Evolutionary conservation across 352 stramenopile genomes (phyloP), one percentile per base, ranked within the genome.

Genomic region (Pythium coloratum): DNA sequence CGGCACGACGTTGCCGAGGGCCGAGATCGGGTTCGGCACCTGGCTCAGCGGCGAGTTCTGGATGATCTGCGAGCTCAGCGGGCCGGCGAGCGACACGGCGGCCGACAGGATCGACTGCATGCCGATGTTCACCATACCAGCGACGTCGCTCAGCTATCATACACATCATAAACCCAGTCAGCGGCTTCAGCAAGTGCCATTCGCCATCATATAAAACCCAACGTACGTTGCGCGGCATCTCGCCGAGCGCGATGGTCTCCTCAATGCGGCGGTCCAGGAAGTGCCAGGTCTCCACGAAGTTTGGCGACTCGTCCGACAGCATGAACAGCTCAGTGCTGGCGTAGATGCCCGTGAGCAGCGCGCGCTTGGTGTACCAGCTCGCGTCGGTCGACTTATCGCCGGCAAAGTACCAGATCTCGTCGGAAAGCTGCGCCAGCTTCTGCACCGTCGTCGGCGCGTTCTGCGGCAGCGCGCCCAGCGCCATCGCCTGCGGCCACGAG

Each of bases 361-460:
- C 86, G 42, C 86, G 86, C 73, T 96, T 96, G 28, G 86, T 91
- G 73, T 95, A 96, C 88, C 88, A 96, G 20, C 77, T 89, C 61
- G 82, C 66, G 67, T 94, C 85, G 33, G 81, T 93, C 59, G 88
- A 94, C 74, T 90, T 81, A 73, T 96, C 88, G 33, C 88, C 88
- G 30, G 84, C 87, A 71, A 90, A 94, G 72, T 92, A 93, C 88
- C 88, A 96, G 62, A 96, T 90, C 64, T 95, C 87, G 59, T 96
- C 88, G 28, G 82, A 75, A 24, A 94, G 67, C 64, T 82, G 77
- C 26, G 76, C 80, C 28, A 96, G 71, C 67, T 85, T 90, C 63
- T 87, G 78, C 49, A 89, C 77, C 36, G 85, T 96, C 51, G 73
- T 78, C 1, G 82, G 80, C 8, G 81, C 85, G 59, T 96, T 93